A percentile compares a stretch with the other conserved stretches of the same genome.
These are phyloP conservation scores for Quercus aquifolioides DNA, from an alignment of 306 rosid genomes.

Conservation along the genomic window DNA sequence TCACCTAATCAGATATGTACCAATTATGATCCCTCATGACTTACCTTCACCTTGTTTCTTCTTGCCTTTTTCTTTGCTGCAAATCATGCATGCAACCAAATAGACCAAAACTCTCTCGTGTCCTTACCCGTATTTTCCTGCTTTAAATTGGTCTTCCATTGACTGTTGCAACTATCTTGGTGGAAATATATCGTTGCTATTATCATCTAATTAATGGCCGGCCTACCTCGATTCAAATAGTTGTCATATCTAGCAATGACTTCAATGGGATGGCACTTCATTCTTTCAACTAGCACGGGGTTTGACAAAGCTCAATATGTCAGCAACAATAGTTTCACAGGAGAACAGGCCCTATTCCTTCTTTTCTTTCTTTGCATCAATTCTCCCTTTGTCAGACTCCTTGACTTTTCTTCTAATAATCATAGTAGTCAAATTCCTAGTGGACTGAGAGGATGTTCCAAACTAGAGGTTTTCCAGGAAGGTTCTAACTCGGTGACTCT, in stretches of 20 bases:
- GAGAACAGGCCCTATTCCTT: constrained; percentile 9
- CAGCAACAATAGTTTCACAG: neutral
- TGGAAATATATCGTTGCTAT: neutral
- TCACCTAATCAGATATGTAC: no score
- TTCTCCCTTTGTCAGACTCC: neutral
- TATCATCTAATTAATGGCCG: neutral
- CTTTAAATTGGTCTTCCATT: neutral
- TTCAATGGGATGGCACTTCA: neutral
- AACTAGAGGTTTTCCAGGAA: neutral
- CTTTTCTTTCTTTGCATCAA: neutral
- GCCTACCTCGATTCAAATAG: neutral
- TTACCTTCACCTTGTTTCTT: no score
- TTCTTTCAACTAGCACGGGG: neutral
- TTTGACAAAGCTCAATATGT: neutral
- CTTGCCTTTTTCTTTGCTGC: neutral
- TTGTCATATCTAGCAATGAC: constrained; percentile 12
- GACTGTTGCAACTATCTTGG: neutral
- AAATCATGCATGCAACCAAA: neutral
- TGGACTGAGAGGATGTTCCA: constrained; percentile 5
- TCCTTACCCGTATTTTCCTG: neutral
- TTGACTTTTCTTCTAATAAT: constrained; percentile 2
- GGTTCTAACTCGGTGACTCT: neutral
- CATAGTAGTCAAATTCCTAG: neutral
- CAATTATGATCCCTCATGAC: no score
- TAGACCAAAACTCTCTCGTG: neutral